Evolutionary conservation across 345 rosid genomes (phyloP).

Genomic region (Eucalyptus curtisii): DNA sequence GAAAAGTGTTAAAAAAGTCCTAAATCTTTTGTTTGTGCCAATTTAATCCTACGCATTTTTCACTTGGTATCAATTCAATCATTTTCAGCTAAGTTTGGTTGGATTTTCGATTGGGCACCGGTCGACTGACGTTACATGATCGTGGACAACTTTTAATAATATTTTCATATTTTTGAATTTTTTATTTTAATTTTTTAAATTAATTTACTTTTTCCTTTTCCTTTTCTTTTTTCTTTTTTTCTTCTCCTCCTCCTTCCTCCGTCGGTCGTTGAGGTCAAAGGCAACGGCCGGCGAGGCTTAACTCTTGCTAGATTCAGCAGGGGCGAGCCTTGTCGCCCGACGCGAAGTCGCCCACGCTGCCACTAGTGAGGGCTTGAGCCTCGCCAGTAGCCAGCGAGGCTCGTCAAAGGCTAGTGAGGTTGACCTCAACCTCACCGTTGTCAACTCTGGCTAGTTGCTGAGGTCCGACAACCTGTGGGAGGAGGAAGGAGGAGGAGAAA

Average conservation of each 20-base stretch:
- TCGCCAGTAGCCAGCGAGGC: rapidly evolving
- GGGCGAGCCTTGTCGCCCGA: rapidly evolving
- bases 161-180: no score
- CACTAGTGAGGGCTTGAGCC: no score
- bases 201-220: no score
- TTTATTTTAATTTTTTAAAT: no score
- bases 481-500: no score
- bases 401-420: no score
- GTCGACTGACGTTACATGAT: rapidly evolving
- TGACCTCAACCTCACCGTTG: rapidly evolving
- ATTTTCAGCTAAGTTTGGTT: no score
- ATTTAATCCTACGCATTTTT: rapidly evolving
- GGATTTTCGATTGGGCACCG: rapidly evolving
- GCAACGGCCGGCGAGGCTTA: rapidly evolving
- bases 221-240: rapidly evolving
- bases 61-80: rapidly evolving
- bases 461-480: rapidly evolving
- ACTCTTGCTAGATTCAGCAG: rapidly evolving
- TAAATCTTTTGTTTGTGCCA: no score
- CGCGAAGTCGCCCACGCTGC: rapidly evolving
- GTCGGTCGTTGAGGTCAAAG: rapidly evolving
- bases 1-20: no score
- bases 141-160: no score
- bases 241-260: no score
- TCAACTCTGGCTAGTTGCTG: rapidly evolving